Percentiles rank a stretch among this genome's conserved stretches.
Evolutionary conservation across 805 yeast species (phyloP).

Genomic region (Ogataea paraovalis): DNA sequence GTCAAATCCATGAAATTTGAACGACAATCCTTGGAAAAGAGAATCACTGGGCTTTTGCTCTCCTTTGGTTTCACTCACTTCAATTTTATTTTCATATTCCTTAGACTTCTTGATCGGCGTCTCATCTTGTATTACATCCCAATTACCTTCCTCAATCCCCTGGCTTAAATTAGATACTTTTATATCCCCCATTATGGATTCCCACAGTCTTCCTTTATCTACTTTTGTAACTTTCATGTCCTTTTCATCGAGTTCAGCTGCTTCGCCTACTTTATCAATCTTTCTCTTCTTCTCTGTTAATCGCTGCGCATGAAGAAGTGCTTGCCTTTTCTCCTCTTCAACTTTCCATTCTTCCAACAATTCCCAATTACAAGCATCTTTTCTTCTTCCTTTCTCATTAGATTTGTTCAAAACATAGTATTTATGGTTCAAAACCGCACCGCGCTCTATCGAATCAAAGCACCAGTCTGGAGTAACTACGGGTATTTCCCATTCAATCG

Average conservation of each 20-base stretch:
- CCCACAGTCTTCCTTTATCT: constrained; percentile 23
- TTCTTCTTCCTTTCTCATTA: constrained; percentile 19
- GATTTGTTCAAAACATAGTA: constrained; percentile 35
- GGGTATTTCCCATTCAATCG: constrained; percentile 50
- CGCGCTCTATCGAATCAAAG: constrained; percentile 42
- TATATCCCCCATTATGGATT: constrained; percentile 22
- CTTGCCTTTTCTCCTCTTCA: constrained; percentile 5
- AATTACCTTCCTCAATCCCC: constrained; percentile 4
- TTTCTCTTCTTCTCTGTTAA: constrained; percentile 5
- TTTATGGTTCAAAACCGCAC: constrained; percentile 36
- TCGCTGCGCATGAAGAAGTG: constrained; percentile 1
- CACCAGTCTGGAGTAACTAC: constrained; percentile 54
- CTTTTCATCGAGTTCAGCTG: constrained; percentile 15
- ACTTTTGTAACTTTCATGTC: constrained; percentile 23
- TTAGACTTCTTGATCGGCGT: constrained; percentile 3
- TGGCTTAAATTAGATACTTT: constrained; percentile 9
- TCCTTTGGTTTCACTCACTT: background rate
- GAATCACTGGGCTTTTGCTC: constrained; percentile 1
- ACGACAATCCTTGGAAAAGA: constrained; percentile 17
- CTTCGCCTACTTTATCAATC: background rate
- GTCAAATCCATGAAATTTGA: constrained; percentile 19
- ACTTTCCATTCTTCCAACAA: constrained; percentile 14
- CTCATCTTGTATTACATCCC: constrained; percentile 5
- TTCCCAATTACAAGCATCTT: constrained; percentile 39
- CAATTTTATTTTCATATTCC: background rate